Evolutionary conservation across 306 rosid species (phyloP).

Genomic region (Macrotyloma uniflorum): DNA sequence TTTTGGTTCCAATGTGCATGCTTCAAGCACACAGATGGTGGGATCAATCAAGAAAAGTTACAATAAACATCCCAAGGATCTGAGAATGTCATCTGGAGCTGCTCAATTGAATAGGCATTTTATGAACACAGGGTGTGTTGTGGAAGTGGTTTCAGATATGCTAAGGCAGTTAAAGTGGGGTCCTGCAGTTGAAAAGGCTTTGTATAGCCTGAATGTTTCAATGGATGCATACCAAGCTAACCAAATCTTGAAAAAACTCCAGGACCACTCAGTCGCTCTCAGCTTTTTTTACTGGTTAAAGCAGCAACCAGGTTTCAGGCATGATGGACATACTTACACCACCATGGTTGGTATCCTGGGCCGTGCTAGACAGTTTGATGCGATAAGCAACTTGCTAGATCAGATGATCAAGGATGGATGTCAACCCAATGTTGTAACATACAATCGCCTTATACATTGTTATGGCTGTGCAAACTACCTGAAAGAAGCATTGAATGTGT

Average conservation of each 20-base stretch:
- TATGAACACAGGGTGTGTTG: background rate
- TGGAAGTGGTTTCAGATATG: background rate
- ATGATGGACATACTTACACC: background rate
- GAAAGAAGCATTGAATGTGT: background rate
- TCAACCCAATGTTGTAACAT: background rate
- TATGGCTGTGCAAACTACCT: background rate
- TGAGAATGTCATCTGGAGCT: background rate
- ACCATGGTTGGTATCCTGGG: conserved; percentile 1
- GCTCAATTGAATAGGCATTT: background rate
- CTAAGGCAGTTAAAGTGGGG: background rate
- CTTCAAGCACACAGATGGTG: background rate
- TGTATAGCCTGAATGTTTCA: background rate
- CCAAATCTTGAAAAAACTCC: background rate
- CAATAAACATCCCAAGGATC: background rate
- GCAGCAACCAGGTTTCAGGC: background rate
- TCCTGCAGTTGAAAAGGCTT: background rate
- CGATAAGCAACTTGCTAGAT: background rate
- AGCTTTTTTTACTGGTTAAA: background rate
- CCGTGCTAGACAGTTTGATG: background rate
- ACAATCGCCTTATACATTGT: background rate
- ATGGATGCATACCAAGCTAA: background rate
- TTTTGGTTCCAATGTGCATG: background rate
- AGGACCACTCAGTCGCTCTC: background rate
- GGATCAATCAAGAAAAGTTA: background rate
- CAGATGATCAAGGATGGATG: background rate